A percentile compares a stretch with the other conserved stretches of the same genome.
Evolutionary conservation across 345 rosid species (phyloP).

Genomic region (Sonneratia alba): DNA sequence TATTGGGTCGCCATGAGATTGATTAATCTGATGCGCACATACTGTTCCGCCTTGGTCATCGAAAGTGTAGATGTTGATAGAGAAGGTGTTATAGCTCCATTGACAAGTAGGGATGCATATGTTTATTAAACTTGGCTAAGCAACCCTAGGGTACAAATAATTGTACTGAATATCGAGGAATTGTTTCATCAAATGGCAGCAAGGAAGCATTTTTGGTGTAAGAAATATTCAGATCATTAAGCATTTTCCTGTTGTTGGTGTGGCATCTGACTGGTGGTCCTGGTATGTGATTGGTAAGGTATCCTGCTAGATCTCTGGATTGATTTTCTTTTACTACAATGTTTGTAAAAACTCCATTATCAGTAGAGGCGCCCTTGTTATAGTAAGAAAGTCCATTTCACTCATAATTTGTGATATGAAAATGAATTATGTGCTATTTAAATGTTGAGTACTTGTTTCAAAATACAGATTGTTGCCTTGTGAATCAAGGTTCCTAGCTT

Average conservation of each 20-base stretch:
- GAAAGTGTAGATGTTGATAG: background rate
- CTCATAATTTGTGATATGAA: background rate
- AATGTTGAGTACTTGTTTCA: background rate
- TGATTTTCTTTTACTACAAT: background rate
- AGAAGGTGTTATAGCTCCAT: background rate
- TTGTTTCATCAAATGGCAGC: background rate
- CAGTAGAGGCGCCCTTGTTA: background rate
- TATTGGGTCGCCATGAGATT: background rate
- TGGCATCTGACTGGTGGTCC: background rate
- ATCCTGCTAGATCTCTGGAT: background rate
- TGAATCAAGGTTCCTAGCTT: too few relatives aligned
- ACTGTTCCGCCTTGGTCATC: background rate
- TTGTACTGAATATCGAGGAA: background rate
- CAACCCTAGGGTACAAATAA: background rate
- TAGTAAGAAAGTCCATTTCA: background rate
- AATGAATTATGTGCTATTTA: background rate
- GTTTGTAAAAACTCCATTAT: background rate
- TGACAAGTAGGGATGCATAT: background rate
- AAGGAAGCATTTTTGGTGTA: background rate
- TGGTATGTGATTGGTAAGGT: background rate
- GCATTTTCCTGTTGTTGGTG: background rate
- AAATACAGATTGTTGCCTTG: background rate
- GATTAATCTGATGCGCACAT: background rate
- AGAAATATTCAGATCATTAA: background rate
- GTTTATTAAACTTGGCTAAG: background rate